Evolutionary conservation across 23 red algal species (phyloP).

Genomic region (Chondrus crispus): DNA sequence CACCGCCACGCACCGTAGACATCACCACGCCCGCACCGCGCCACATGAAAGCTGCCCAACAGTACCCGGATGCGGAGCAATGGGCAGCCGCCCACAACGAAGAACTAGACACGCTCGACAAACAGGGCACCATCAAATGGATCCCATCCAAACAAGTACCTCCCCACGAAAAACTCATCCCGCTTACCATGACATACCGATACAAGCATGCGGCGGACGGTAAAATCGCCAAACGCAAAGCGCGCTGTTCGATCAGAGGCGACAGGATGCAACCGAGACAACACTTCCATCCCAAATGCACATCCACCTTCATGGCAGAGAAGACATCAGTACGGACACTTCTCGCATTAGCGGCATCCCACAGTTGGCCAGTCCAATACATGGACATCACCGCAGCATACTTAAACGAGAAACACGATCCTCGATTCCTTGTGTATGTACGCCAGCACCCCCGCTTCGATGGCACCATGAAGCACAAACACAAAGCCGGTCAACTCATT

Average conservation of each 20-base stretch:
- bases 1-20: too few species aligned
- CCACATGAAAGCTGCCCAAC: too few species aligned
- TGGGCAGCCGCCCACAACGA: neutral
- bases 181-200: neutral
- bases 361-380: neutral
- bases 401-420: neutral
- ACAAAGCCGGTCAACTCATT: neutral
- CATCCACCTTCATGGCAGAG: neutral
- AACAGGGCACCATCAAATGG: neutral
- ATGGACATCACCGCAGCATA: neutral
- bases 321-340: neutral
- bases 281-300: neutral
- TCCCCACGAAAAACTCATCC: neutral
- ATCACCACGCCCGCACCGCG: too few species aligned
- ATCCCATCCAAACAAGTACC: neutral
- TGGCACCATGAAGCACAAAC: neutral
- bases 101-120: conserved; percentile 13
- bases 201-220: neutral
- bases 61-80: neutral
- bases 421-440: neutral
- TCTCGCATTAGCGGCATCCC: neutral
- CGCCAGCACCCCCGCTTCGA: neutral
- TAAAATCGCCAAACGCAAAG: neutral
- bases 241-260: neutral
- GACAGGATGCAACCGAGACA: conserved; percentile 10